These are phyloP conservation scores for Starmerella vaccinii DNA, from an alignment of 805 yeast genomes.

Conservation along the genomic window DNA sequence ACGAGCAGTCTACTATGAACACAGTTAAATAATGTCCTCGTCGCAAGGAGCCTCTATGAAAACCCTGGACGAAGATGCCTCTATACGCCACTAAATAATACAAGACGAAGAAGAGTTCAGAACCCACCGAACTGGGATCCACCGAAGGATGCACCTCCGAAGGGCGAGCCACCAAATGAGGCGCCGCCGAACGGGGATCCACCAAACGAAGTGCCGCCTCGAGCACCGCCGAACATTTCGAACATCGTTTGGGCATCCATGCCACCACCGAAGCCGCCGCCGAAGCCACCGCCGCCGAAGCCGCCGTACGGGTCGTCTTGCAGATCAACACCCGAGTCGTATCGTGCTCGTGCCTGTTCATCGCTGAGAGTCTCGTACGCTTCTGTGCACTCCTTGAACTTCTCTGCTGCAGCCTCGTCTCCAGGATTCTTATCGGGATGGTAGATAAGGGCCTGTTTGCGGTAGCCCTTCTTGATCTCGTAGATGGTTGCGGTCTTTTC, in stretches of 20 bases:
- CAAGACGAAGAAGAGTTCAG: neutral
- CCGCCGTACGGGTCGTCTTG: conserved; percentile 46
- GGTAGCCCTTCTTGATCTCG: conserved; percentile 65
- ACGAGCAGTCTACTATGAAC: neutral
- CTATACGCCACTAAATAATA: neutral
- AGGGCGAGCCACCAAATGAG: conserved; percentile 3
- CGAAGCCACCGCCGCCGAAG: conserved; percentile 52
- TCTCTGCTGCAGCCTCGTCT: conserved; percentile 72
- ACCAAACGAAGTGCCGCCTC: conserved; percentile 15
- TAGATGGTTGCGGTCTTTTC: conserved; percentile 38
- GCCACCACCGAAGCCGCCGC: conserved; percentile 39
- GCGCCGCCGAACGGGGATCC: conserved; percentile 20
- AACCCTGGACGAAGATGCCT: too few relatives aligned
- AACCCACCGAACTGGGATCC: conserved; percentile 8
- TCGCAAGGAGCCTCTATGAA: neutral
- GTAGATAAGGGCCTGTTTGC: conserved; percentile 57
- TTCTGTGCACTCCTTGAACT: conserved; percentile 78
- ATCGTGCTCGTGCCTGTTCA: conserved; percentile 74
- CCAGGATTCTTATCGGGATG: conserved; percentile 76
- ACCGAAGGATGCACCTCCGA: conserved; percentile 4
- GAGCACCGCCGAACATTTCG: conserved; percentile 34
- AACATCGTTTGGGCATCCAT: conserved; percentile 32
- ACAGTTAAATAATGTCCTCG: neutral
- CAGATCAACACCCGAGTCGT: conserved; percentile 79
- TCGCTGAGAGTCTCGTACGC: conserved; percentile 83